Evolutionary conservation across 2,329 filamentous ascomycete genomes (phyloP).

Genomic region (Raffaelea ambrosiae): DNA sequence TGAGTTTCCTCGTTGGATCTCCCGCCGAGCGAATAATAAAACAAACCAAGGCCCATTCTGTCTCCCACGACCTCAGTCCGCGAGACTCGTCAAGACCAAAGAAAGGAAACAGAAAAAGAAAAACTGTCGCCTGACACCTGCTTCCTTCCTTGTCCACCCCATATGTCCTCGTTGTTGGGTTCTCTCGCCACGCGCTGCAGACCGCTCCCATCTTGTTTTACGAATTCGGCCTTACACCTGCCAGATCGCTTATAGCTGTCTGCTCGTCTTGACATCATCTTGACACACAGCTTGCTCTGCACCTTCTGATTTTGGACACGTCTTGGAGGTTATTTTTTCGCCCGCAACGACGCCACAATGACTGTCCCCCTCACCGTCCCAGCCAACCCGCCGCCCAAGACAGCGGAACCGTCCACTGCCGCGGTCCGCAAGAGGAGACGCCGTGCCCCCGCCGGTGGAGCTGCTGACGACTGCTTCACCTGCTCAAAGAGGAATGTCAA

Average conservation of each 20-base stretch:
- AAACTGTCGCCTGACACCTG: too few relatives aligned
- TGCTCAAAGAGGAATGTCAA: slow-evolving; percentile 76
- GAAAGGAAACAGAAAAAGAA: too few relatives aligned
- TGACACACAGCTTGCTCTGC: too few relatives aligned
- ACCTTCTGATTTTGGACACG: too few relatives aligned
- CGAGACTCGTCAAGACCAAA: too few relatives aligned
- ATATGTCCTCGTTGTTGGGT: not conserved
- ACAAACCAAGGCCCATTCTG: too few relatives aligned
- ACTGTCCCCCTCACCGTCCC: slow-evolving; percentile 39
- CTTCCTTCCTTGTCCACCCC: slow-evolving; percentile 4
- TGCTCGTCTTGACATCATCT: not conserved
- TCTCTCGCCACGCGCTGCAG: not conserved
- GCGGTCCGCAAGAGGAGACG: slow-evolving; percentile 64
- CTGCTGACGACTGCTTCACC: slow-evolving; percentile 89
- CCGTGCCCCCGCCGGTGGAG: slow-evolving; percentile 79
- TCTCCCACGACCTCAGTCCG: too few relatives aligned
- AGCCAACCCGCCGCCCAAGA: slow-evolving; percentile 29
- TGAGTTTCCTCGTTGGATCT: too few relatives aligned
- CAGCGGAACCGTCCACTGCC: slow-evolving; percentile 19
- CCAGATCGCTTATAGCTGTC: too few relatives aligned
- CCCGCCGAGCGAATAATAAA: too few relatives aligned
- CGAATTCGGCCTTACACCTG: too few relatives aligned
- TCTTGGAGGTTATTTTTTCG: not conserved
- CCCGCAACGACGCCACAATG: slow-evolving; percentile 24
- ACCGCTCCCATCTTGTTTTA: not conserved